A percentile compares a stretch with the other conserved stretches of the same genome.
Conservation (phyloP, 306 rosid species). For the Castanea mollissima region DNA sequence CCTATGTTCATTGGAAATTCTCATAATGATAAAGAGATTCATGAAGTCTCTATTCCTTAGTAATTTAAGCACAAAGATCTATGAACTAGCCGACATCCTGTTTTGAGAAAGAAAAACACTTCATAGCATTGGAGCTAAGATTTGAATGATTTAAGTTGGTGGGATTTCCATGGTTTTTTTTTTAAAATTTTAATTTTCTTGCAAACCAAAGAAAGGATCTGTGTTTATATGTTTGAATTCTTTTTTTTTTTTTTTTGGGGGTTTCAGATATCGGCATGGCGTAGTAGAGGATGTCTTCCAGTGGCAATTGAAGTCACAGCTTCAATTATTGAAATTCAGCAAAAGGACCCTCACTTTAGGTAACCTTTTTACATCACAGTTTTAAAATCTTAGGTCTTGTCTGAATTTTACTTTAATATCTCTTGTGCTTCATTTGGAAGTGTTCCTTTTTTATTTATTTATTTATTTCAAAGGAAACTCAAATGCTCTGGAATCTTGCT, state of each 20-base stretch:
- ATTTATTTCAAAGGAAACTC: not conserved
- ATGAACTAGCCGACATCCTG: too few species aligned
- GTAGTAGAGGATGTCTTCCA: conserved; percentile 84
- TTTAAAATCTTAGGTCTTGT: not conserved
- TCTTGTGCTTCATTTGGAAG: not conserved
- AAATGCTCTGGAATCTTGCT: not conserved
- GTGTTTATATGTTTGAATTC: not conserved
- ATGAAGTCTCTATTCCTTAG: too few species aligned
- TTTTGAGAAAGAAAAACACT: too few species aligned
- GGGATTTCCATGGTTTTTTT: not conserved
- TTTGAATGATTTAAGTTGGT: too few species aligned
- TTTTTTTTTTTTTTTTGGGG: not conserved
- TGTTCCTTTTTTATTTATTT: not conserved
- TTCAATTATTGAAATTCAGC: conserved; percentile 68
- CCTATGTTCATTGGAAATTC: too few species aligned
- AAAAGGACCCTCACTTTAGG: conserved; percentile 61
- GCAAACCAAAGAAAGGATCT: not conserved
- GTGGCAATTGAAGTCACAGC: conserved; percentile 69
- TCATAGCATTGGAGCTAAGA: too few species aligned
- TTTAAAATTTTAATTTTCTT: not conserved
- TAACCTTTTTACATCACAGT: conserved; percentile 19
- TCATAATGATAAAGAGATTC: too few species aligned
- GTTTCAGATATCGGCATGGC: conserved; percentile 74
- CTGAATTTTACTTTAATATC: not conserved
- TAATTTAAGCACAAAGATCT: too few species aligned